These are phyloP conservation scores for Teratosphaeria gauchensis DNA, from an alignment of 2,329 filamentous ascomycete species.

Conservation along the genomic window DNA sequence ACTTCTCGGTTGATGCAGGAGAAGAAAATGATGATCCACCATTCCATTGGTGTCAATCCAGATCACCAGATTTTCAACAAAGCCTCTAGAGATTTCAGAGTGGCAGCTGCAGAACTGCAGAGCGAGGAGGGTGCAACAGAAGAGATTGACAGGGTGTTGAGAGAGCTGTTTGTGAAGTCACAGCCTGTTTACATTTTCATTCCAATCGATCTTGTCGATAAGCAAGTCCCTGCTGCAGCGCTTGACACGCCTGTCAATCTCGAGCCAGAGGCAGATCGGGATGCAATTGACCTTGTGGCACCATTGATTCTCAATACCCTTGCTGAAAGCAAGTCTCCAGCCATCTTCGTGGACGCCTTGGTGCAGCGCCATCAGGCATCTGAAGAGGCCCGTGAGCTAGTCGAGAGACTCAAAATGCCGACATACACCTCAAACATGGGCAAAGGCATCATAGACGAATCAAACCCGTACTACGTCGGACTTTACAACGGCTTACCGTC, in stretches of 20 bases:
- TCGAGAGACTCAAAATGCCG: slow-evolving; percentile 28
- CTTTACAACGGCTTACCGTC: slow-evolving; percentile 33
- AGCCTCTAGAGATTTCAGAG: slow-evolving; percentile 28
- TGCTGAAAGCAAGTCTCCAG: slow-evolving; percentile 26
- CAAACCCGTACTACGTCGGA: slow-evolving; percentile 30
- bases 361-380: slow-evolving; percentile 30
- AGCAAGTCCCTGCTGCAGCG: slow-evolving; percentile 28
- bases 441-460: slow-evolving; percentile 35
- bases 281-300: slow-evolving; percentile 21
- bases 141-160: slow-evolving; percentile 35
- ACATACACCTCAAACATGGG: slow-evolving; percentile 33
- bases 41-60: slow-evolving; percentile 32
- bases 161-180: slow-evolving; percentile 34
- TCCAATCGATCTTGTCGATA: slow-evolving; percentile 30
- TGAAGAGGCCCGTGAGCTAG: slow-evolving; percentile 25
- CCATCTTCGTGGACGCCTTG: slow-evolving; percentile 31
- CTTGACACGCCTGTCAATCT: slow-evolving; percentile 30
- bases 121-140: slow-evolving; percentile 30
- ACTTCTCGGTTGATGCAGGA: slow-evolving; percentile 34
- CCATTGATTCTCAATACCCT: slow-evolving; percentile 26
- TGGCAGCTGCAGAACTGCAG: slow-evolving; percentile 32
- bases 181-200: slow-evolving; percentile 37
- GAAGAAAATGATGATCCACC: slow-evolving; percentile 37
- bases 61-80: slow-evolving; percentile 35
- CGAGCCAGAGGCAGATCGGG: slow-evolving; percentile 20